Base-by-base conservation (phyloP, 108 stramenopile genomes). In the Fistulifera pelliculosa region DNA sequence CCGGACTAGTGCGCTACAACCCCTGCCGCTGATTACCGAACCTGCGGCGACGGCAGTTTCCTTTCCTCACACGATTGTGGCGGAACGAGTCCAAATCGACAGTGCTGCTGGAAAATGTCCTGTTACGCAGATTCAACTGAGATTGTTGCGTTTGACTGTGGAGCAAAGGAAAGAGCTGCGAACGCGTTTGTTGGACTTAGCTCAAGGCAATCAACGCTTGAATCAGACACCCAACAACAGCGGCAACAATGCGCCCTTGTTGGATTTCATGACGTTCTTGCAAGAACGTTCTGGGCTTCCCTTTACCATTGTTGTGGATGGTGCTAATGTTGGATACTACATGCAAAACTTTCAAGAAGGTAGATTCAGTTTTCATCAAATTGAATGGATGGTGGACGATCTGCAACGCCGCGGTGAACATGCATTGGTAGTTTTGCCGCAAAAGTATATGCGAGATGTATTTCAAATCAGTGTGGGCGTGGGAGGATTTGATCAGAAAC, bases 221-320 rank as follows among this genome's bases (percentile, higher is more conserved):
- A 54, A 58, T 10, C 41, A 70, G 19, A 12, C 47, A 10, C 21
- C 15, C 65, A 50, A 71, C 43, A 52, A 27, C 26, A 27, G 38
- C 21, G 8, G 27, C 41, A 50, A 28, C 18, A 65, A 49, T 47
- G 56, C 74, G 39, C 62, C 77, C 28, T 49, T 90, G 38, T 43
- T 55, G 17, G 52, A 61, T 12, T 90, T 90, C 67, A 66, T 78
- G 0, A 67, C 79, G 38, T 90, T 82, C 80, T 38, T 90, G 8
- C 62, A 81, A 53, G 61, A 43, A 17, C 65, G 87, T 27, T 55
- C 72, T n/a, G 87, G 83, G 15, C 59, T 73, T 18, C 87, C 87
- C 24, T 93, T 82, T 52, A 93, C 90, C 8, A 80, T 83, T 14
- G 86, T 93, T 41, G 62, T 93, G 12, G 83, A 85, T 70, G 83